Evolutionary conservation across 768 basidiomycete species (phyloP).

Genomic region (Tulasnella calospora): DNA sequence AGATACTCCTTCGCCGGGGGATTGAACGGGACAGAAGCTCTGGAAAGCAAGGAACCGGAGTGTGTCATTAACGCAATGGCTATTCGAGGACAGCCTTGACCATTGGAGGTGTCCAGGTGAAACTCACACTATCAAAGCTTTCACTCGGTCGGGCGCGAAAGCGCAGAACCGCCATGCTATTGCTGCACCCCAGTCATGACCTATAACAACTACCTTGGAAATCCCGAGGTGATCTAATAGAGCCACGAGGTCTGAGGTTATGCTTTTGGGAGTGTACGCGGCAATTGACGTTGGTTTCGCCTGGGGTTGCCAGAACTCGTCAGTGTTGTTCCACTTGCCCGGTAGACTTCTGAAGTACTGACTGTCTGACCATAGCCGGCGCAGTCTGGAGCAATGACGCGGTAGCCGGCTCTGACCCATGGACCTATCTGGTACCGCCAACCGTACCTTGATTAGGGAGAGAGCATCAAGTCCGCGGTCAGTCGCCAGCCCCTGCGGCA

Average conservation of each 20-base stretch:
- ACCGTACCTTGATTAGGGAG: constrained; percentile 50
- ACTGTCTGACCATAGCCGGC: constrained; percentile 58
- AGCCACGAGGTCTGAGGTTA: constrained; percentile 60
- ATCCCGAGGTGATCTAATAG: constrained; percentile 52
- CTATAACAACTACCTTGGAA: constrained; percentile 48
- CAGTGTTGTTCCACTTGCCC: not conserved
- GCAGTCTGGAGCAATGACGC: constrained; percentile 52
- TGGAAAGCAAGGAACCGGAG: not conserved
- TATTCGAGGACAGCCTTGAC: not conserved
- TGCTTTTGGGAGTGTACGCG: constrained; percentile 56
- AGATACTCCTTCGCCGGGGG: constrained; percentile 52
- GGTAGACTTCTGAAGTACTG: not conserved
- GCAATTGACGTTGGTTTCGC: constrained; percentile 54
- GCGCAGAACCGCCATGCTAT: constrained; percentile 62
- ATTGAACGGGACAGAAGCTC: constrained; percentile 53
- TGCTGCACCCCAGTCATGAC: constrained; percentile 77
- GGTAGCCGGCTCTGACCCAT: constrained; percentile 58
- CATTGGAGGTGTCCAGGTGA: not conserved
- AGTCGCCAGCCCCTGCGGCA: not conserved
- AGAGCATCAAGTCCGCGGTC: not conserved
- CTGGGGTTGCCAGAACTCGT: constrained; percentile 17
- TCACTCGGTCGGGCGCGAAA: constrained; percentile 62
- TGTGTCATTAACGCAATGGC: not conserved
- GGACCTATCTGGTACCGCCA: constrained; percentile 71
- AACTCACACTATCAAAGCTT: constrained; percentile 58